phyloP scores from a whole-genome alignment of 352 stramenopile genomes.

The Aphanomyces euteiches region DNA sequence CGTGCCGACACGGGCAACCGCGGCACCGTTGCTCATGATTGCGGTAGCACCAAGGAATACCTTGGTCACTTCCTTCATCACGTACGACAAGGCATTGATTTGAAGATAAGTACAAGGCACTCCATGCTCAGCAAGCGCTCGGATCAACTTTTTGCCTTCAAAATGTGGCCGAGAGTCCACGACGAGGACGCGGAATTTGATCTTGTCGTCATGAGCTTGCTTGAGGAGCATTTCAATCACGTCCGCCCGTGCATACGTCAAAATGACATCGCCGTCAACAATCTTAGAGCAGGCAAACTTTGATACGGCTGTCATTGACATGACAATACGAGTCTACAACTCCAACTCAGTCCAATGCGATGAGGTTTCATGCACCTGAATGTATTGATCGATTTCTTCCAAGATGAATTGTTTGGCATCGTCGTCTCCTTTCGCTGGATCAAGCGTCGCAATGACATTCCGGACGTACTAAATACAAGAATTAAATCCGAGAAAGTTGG shows the following conservation, averaged over 20 bases:
- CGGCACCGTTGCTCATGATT: slow-evolving; percentile 95
- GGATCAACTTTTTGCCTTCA: slow-evolving; percentile 79
- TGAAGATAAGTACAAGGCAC: slow-evolving; percentile 92
- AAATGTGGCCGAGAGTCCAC: slow-evolving; percentile 89
- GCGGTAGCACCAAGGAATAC: slow-evolving; percentile 93
- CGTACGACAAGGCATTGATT: slow-evolving; percentile 93
- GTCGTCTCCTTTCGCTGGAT: slow-evolving; percentile 79
- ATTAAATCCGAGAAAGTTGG: not conserved
- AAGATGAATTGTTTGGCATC: slow-evolving; percentile 82
- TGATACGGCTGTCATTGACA: slow-evolving; percentile 87
- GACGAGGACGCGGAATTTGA: slow-evolving; percentile 88
- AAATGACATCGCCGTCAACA: slow-evolving; percentile 88
- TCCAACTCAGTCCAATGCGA: not conserved
- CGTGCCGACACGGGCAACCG: slow-evolving; percentile 88
- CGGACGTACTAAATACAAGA: slow-evolving; percentile 68
- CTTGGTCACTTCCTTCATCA: slow-evolving; percentile 95
- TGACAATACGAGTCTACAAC: slow-evolving; percentile 80
- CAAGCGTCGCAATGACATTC: slow-evolving; percentile 81
- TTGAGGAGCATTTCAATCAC: slow-evolving; percentile 86
- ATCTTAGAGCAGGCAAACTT: slow-evolving; percentile 88
- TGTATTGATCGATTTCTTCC: slow-evolving; percentile 91
- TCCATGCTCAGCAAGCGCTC: slow-evolving; percentile 57
- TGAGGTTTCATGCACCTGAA: slow-evolving; percentile 42
- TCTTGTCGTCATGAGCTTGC: slow-evolving; percentile 42
- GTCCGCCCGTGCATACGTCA: slow-evolving; percentile 93